Base-by-base conservation (phyloP, 495 filamentous ascomycete genomes). In the Friedmanniomyces endolithicus region DNA sequence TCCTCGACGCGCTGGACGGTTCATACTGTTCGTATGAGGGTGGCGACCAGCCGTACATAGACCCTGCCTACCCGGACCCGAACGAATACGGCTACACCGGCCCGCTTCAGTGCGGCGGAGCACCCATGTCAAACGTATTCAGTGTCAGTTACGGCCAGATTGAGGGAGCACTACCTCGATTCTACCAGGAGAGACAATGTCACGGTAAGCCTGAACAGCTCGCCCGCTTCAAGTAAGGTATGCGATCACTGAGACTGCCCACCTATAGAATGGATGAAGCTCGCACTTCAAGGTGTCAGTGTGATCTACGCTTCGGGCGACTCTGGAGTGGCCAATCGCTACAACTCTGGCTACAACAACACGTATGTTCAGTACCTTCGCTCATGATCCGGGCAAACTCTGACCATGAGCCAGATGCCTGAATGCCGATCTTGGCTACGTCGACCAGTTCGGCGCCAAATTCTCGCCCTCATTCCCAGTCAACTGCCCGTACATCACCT, bases 401-500 rank as follows among this genome's bases (percentile, higher is more conserved):
- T 41, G 12, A 41, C 37, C 12, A 4, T 41, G 2, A 16, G n/a
- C 14, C 12, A 41, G 55, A 24, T 75, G 73, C 51, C 55, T 72
- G 16, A 72, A 71, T 40, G 56, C 48, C 8, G 22, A 53, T 7
- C 29, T 53, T 27, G n/a, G 43, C 22, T 58, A 53, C 45, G 55
- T 61, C 23, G 54, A 58, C 2, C 35, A 65, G 1, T 52, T 74
- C 31, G 68, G 66, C 53, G 69, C 66, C n/a, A 17, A 48, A 17
- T 55, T 81, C 48, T 45, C 58, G 65, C 74, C 75, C 0, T 65
- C 71, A n/a, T 79, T 75, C 64, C 77, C 77, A 2, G 64, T 68
- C 11, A 70, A 64, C 34, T 80, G 77, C 52, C 77, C 78, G 0
- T 72, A 69, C 59, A 58, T 80, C 37, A 81, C 78, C 20, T 61